Evolutionary conservation across 139 green algal species (phyloP), one percentile per base, ranked within the genome.

Genomic region (Chlamydomonas sp.): DNA sequence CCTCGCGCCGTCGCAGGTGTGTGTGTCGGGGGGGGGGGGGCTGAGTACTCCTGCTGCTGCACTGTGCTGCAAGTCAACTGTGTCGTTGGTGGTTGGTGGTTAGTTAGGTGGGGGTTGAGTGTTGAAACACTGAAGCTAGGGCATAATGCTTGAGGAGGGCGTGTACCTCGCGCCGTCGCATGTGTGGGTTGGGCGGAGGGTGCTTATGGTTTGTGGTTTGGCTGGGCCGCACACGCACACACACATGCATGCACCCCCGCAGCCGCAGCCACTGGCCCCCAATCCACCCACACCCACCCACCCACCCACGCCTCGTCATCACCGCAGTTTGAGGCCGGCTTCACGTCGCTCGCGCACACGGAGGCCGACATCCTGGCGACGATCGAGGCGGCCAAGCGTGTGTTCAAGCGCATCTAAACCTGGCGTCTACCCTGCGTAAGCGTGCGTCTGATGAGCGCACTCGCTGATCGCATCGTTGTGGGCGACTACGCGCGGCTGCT

Each of bases 101-200:
- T 16, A 54, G 13, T 54, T 13, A 54, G 43, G 13, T 54, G 43
- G 43, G 16, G 43, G 16, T 54, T 13, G 16, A 54, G 43, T 54
- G 43, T 16, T 54, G 43, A 54, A 13, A 54, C 43, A 54, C 43
- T n/a, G 13, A 54, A 13, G 16, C 43, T n/a, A 13, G n/a, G n/a
- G n/a, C n/a, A n/a, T n/a, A n/a, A 99, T 99, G 95, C 86, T 99
- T 28, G 92, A 99, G 85, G 84, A 87, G 48, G 95, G 95, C 38
- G 83, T 98, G 16, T 99, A 99, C 92, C 83, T 99, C 20, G 95
- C 95, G 34, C 95, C 95, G 37, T 90, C 73, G 26, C 86, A 94
- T 80, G n/a, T n/a, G n/a, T n/a, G n/a, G n/a, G n/a, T n/a, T n/a
- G 98, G 61, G 5, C n/a, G n/a, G n/a, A n/a, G n/a, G n/a, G n/a